These are phyloP conservation scores for Fraxinus baroniana DNA, from an alignment of 305 asterid species.

Conservation along the genomic window DNA sequence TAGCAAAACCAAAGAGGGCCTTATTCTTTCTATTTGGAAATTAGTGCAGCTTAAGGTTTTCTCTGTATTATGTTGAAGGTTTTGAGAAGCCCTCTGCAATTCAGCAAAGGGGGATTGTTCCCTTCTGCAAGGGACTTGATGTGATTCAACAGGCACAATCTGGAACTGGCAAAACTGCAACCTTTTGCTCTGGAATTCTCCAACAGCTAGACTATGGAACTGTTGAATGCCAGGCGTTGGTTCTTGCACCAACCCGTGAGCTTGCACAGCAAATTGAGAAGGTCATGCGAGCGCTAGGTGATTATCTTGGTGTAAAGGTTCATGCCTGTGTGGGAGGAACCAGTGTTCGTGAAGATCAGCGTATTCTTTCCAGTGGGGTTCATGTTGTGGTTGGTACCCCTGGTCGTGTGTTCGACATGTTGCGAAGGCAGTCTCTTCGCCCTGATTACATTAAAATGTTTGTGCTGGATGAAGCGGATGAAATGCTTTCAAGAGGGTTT, in stretches of 20 bases:
- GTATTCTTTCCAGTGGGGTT: constrained; percentile 21
- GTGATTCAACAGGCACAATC: constrained; percentile 31
- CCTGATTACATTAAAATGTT: constrained; percentile 23
- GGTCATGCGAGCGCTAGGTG: constrained; percentile 29
- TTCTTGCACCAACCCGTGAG: constrained; percentile 31
- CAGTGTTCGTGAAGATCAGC: constrained; percentile 20
- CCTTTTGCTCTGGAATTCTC: constrained; percentile 31
- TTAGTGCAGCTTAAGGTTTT: neutral
- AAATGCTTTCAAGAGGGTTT: constrained; percentile 22
- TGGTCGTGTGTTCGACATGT: constrained; percentile 24
- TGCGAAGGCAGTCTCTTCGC: constrained; percentile 20
- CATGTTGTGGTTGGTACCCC: constrained; percentile 26
- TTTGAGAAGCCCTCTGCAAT: constrained; percentile 32
- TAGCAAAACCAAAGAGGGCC: neutral
- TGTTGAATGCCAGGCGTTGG: constrained; percentile 29
- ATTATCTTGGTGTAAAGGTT: constrained; percentile 27
- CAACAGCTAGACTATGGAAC: constrained; percentile 20
- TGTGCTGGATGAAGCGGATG: constrained; percentile 23
- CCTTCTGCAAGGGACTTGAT: constrained; percentile 31
- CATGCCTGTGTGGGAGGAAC: constrained; percentile 30
- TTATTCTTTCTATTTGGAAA: neutral
- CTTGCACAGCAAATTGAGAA: constrained; percentile 31
- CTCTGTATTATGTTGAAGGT: constrained; percentile 12
- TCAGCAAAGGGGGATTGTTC: constrained; percentile 31
- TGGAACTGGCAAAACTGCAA: constrained; percentile 31